A percentile compares a stretch with the other conserved stretches of the same genome.
phyloP scores from a whole-genome alignment of 768 basidiomycete genomes.

The Cystofilobasidium ferigula region DNA sequence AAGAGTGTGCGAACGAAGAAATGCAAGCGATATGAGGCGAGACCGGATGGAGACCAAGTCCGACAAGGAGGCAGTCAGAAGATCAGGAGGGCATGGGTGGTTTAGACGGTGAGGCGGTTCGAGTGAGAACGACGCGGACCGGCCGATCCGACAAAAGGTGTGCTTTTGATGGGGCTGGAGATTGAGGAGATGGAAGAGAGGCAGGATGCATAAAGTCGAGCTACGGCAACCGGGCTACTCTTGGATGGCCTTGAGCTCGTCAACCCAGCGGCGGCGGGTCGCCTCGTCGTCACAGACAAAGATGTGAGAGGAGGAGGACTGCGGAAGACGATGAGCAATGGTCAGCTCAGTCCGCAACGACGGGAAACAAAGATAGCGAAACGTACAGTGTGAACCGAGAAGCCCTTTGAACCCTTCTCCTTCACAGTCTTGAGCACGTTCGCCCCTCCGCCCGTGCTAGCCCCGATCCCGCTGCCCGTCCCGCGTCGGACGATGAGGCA shows the following conservation, averaged over 20 bases:
- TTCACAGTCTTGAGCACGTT: constrained; percentile 23
- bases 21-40: constrained; percentile 41
- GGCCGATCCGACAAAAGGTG: no score
- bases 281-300: constrained; percentile 21
- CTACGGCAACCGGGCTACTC: no score
- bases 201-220: no score
- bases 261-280: constrained; percentile 12
- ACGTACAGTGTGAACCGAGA: constrained; percentile 20
- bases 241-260: constrained; percentile 9
- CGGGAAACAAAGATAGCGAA: no score
- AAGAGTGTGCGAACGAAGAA: constrained; percentile 40
- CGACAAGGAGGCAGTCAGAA: constrained; percentile 2
- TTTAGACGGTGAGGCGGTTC: not conserved
- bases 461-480: constrained; percentile 8
- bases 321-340: not conserved
- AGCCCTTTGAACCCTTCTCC: constrained; percentile 22
- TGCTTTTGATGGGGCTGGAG: no score
- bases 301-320: constrained; percentile 12
- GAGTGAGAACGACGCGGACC: no score
- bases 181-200: no score
- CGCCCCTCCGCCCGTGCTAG: constrained; percentile 6
- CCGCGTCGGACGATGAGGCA: constrained; percentile 15
- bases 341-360: not conserved
- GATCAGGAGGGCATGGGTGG: not conserved
- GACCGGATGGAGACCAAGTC: constrained; percentile 31